Percentiles rank a stretch among this genome's conserved stretches.
Conservation (phyloP, 2,329 filamentous ascomycete species). For the Ophiocordyceps polyrhachis-furcata region DNA sequence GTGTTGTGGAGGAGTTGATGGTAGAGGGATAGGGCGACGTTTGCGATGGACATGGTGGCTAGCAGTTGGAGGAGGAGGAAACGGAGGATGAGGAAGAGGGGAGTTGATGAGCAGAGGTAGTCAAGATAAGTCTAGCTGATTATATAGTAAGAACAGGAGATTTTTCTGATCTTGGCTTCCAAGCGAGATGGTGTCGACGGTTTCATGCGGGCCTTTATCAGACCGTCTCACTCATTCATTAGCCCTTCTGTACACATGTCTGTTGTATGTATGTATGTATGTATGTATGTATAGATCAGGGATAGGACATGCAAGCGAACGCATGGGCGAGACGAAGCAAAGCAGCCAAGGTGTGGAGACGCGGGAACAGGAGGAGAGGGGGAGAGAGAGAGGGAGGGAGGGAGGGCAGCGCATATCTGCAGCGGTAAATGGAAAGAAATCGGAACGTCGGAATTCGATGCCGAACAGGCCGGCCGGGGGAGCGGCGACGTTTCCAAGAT, state of each 20-base stretch:
- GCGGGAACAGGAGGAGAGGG: background rate
- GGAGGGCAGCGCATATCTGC: too few species aligned
- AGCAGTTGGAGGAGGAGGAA: background rate
- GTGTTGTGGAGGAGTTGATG: slow-evolving; percentile 7
- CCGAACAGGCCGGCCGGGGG: background rate
- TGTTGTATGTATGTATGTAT: too few species aligned
- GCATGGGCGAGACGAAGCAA: background rate
- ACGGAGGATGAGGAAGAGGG: background rate
- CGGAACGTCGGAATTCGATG: background rate
- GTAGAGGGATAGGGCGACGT: slow-evolving; percentile 6
- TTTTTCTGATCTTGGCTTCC: background rate
- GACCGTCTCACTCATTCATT: background rate
- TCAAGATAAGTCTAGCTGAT: background rate
- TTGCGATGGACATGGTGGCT: slow-evolving; percentile 10
- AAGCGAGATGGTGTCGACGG: background rate
- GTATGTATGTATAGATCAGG: too few species aligned
- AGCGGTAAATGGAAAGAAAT: background rate
- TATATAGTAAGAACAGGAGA: too few species aligned
- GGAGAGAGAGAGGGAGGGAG: too few species aligned
- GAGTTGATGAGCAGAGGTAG: background rate
- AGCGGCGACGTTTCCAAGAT: background rate
- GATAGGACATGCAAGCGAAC: background rate
- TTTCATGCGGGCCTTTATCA: background rate
- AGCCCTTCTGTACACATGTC: background rate
- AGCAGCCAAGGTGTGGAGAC: background rate